Percentiles rank a stretch among this genome's conserved stretches.
phyloP scores from a whole-genome alignment of 257 asterid genomes.

The Gentiana dahurica region DNA sequence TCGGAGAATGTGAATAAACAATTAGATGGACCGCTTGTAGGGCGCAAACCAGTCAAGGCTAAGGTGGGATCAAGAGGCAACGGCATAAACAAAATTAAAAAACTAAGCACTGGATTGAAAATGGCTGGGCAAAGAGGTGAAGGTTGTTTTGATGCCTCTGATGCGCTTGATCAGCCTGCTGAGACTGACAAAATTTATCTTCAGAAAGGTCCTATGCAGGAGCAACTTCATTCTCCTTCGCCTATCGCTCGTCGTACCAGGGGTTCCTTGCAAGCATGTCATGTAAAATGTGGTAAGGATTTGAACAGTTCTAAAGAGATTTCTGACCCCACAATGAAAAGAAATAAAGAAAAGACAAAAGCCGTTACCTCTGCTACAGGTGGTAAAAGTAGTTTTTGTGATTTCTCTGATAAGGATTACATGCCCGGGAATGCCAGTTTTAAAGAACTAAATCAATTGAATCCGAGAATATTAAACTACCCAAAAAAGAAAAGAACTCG shows the following conservation, averaged over 20 bases:
- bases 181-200: conserved; percentile 6
- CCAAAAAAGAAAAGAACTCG: conserved; percentile 28
- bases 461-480: conserved; percentile 9
- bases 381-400: background rate
- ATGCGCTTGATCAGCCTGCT: conserved; percentile 16
- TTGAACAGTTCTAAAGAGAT: conserved; percentile 16
- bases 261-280: conserved; percentile 18
- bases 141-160: conserved; percentile 9
- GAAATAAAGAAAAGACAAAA: conserved; percentile 23
- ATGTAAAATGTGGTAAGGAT: conserved; percentile 21
- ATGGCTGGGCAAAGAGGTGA: conserved; percentile 12
- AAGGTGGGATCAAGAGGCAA: conserved; percentile 10
- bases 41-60: conserved; percentile 17
- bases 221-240: conserved; percentile 24
- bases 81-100: conserved; percentile 5
- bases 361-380: conserved; percentile 4
- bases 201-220: conserved; percentile 18
- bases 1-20: conserved; percentile 20
- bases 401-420: conserved; percentile 14
- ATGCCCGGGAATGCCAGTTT: conserved; percentile 28
- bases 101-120: conserved; percentile 5
- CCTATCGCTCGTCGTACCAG: conserved; percentile 70
- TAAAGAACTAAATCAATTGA: conserved; percentile 11
- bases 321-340: conserved; percentile 15
- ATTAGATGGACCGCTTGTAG: conserved; percentile 15